Conservation (phyloP, 331 rosid genomes). For the Telfairia occidentalis region DNA sequence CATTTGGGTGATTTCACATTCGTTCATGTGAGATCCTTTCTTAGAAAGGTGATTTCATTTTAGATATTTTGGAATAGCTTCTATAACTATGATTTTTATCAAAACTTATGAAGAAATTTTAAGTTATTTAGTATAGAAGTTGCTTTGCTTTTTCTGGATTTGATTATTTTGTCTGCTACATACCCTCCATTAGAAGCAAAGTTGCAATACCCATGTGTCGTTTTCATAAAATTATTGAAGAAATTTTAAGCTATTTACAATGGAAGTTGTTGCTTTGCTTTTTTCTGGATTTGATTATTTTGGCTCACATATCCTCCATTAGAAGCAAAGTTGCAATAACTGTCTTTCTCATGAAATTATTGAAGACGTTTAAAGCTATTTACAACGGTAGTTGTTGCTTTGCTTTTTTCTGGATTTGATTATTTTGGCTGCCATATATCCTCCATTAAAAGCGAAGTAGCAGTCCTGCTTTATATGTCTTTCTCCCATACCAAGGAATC, state of each 20-base stretch:
- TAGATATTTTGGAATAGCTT: not conserved
- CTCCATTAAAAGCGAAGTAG: not conserved
- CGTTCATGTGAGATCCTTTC: too few species aligned
- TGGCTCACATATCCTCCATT: not conserved
- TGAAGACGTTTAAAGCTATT: not conserved
- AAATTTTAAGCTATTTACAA: not conserved
- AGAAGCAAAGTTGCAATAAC: constrained; percentile 9
- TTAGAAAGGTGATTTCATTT: not conserved
- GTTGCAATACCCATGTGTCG: too few species aligned
- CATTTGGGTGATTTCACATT: not conserved
- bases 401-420: not conserved
- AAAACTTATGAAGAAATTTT: not conserved
- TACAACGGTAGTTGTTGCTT: not conserved
- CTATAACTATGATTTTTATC: not conserved
- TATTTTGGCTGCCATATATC: not conserved
- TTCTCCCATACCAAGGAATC: not conserved
- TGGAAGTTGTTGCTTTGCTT: not conserved
- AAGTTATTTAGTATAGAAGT: not conserved
- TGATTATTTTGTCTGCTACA: not conserved
- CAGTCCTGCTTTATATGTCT: not conserved
- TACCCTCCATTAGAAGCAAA: constrained; percentile 5
- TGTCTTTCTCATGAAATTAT: too few species aligned
- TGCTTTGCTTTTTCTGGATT: not conserved
- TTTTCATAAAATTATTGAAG: too few species aligned
- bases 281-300: not conserved